Percentiles rank a stretch among this genome's conserved stretches.
Evolutionary conservation across 1,284 basidiomycete genomes (phyloP).

Genomic region (Melampsora larici-populina): DNA sequence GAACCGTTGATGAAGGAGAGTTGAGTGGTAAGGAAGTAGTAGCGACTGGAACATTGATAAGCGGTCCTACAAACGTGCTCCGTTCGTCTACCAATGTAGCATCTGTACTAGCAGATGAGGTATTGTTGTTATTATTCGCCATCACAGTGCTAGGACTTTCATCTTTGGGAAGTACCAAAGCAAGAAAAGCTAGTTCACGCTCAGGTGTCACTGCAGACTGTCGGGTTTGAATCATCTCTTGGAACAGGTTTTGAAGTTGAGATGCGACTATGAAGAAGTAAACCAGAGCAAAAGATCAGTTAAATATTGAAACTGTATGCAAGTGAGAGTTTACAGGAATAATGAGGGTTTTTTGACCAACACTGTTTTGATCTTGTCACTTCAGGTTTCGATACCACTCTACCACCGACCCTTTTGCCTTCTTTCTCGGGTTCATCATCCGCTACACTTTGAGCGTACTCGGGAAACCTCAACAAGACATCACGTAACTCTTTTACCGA

Average conservation of each 20-base stretch:
- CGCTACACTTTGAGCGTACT: slow-evolving; percentile 56
- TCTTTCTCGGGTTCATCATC: slow-evolving; percentile 58
- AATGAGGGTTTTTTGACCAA: slow-evolving; percentile 55
- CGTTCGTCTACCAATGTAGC: slow-evolving; percentile 73
- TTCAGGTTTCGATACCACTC: slow-evolving; percentile 73
- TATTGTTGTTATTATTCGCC: slow-evolving; percentile 59
- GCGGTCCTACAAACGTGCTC: slow-evolving; percentile 8
- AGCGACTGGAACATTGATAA: neutral
- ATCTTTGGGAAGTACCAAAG: slow-evolving; percentile 80
- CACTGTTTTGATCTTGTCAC: slow-evolving; percentile 78
- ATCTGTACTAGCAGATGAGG: slow-evolving; percentile 76
- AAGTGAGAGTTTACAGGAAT: neutral
- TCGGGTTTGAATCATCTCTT: slow-evolving; percentile 68
- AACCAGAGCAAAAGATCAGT: slow-evolving; percentile 44
- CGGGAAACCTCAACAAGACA: slow-evolving; percentile 63
- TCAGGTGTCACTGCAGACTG: slow-evolving; percentile 72
- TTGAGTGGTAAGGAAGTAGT: slow-evolving; percentile 46
- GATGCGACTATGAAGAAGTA: slow-evolving; percentile 63
- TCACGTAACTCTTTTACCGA: slow-evolving; percentile 83
- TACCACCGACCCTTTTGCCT: slow-evolving; percentile 76
- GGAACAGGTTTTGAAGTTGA: slow-evolving; percentile 74
- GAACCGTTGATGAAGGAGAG: slow-evolving; percentile 58
- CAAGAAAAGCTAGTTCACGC: slow-evolving; percentile 83
- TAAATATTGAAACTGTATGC: neutral
- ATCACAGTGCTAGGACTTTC: slow-evolving; percentile 60